Evolutionary conservation across 1,284 basidiomycete species (phyloP), one percentile per base, ranked within the genome.

Genomic region (Grifola frondosa): DNA sequence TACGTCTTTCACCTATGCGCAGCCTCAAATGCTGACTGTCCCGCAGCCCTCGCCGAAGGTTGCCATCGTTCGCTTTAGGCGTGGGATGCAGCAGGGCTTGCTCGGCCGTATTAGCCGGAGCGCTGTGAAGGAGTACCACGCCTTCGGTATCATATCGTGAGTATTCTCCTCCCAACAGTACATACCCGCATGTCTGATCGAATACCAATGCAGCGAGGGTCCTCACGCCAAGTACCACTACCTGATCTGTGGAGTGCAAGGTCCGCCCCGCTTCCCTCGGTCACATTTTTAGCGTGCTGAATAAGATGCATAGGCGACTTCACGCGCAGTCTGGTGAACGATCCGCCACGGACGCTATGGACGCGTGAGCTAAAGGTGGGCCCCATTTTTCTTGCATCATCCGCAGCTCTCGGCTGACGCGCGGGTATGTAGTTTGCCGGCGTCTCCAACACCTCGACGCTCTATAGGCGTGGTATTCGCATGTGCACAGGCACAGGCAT

Each of bases 401-500:
- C n/a, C 40, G 42, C 22, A 29, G 23, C 31, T 30, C 7, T 42
- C 42, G 23, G 42, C 35, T 44, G 13, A 37, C 25, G 19, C 29
- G 24, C 16, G 33, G 44, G 22, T 25, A 34, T 33, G 41, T 48
- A 85, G 83, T 80, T 88, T 52, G 87, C 86, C 16, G 87, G 84
- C 48, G 82, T 90, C 30, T 87, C 86, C 16, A 84, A 90, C 59
- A 87, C 85, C 1, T 88, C 85, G 6, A 77, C 69, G 1, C 57
- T 90, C 12, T 90, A 89, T 65, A 84, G 73, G 47, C 79, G 85
- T 49, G 86, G 85, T 17, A 78, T 88, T 49, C 81, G 84, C 53
- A 77, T 88, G 46, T 88, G 85, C 63, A 88, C 85, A 1, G 85
- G 85, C 36, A 88, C 86, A 10, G 86, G 86, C 47, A 77, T 88